A percentile compares a stretch with the other conserved stretches of the same genome.
phyloP scores from a whole-genome alignment of 73 alveolate species.

The Tetrahymena borealis region DNA sequence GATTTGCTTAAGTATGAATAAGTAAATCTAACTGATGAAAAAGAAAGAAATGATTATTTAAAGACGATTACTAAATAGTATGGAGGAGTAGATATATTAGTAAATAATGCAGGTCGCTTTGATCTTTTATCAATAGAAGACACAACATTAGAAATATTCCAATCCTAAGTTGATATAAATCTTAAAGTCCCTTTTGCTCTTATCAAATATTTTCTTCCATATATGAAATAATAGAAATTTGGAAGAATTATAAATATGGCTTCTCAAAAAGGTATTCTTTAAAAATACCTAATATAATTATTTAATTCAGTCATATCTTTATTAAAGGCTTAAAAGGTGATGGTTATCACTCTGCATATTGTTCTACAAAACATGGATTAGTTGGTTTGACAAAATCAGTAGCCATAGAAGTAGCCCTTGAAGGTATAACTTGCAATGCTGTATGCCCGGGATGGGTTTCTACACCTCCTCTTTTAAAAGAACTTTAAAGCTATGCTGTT shows the following conservation, averaged over 20 bases:
- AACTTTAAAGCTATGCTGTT: slow-evolving; percentile 18
- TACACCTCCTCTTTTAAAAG: slow-evolving; percentile 12
- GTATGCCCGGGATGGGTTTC: slow-evolving; percentile 50
- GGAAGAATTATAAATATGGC: slow-evolving; percentile 43
- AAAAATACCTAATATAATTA: neutral
- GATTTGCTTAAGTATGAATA: neutral
- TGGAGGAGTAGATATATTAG: neutral
- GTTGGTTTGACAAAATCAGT: slow-evolving; percentile 47
- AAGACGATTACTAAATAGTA: neutral
- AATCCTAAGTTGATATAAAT: slow-evolving; percentile 17
- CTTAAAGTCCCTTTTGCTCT: slow-evolving; percentile 19
- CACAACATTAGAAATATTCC: neutral
- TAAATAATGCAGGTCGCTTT: neutral
- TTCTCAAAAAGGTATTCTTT: slow-evolving; percentile 15
- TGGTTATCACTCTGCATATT: slow-evolving; percentile 29
- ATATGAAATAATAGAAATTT: slow-evolving; percentile 17
- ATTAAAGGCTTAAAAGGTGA: slow-evolving; percentile 18
- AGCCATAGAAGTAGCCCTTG: slow-evolving; percentile 26
- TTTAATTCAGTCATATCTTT: neutral
- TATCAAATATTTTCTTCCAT: slow-evolving; percentile 27
- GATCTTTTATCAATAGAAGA: neutral
- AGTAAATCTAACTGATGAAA: neutral
- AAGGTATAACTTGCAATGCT: slow-evolving; percentile 38
- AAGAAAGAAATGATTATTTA: neutral
- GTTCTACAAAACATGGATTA: slow-evolving; percentile 42